Evolutionary conservation across 2,329 filamentous ascomycete genomes (phyloP), one percentile per base, ranked within the genome.

Genomic region (Parastagonospora avenae): DNA sequence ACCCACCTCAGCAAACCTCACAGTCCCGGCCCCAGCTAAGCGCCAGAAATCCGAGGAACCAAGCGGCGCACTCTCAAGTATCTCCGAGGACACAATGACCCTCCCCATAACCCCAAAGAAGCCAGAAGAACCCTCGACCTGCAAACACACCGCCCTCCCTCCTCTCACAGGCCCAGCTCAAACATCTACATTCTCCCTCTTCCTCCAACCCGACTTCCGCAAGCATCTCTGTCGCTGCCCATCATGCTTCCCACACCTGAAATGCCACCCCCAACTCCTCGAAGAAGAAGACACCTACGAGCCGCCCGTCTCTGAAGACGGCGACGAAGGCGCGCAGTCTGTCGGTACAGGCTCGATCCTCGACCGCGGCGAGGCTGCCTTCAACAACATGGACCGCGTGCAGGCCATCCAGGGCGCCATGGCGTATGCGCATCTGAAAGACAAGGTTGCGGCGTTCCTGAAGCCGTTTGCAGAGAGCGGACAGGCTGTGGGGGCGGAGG

Each of bases 271-370:
- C 0, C 90, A 96, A 67, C 88, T 99, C 9, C 85, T 96, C 8
- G 92, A 97, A 67, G 92, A 96, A 74, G 94, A 99, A 79, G 91
- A 96, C 30, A 87, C 86, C 1, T 99, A 99, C 74, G 92, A 97
- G 66, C 94, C 93, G 0, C 92, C 93, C 1, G 78, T 97, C 4
- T 96, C 92, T 0, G 74, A 77, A 46, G 71, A 70, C 27, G 73
- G 70, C 30, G 83, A 86, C 1, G 84, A 81, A 2, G 81, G 81
- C 31, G 80, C 79, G 4, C 75, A 75, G 30, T 84, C 80, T 46
- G 77, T 85, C 4, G 89, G 90, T 42, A 92, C 90, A 30, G 90
- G 90, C 39, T 94, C 89, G 57, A 80, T 99, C 2, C 85, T 95
- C 30, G 92, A 97, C 42, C 90, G 92, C 14, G 94, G 94, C 40